Percentiles rank a stretch among this genome's conserved stretches.
phyloP scores from a whole-genome alignment of 129 eudicot genomes.

The Chrysanthemum makinoi region DNA sequence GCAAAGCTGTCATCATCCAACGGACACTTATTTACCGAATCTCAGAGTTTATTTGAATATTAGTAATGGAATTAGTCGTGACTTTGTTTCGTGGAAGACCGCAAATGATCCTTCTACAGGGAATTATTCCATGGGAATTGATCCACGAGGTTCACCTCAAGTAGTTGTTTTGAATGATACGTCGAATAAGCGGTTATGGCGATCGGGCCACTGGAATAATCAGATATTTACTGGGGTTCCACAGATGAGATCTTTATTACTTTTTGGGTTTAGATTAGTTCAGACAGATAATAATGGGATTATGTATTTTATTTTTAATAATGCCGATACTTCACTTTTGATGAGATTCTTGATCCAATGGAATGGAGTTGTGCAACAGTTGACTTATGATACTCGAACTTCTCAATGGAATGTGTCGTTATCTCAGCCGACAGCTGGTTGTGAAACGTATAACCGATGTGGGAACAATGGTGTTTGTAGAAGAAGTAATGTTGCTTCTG shows the following conservation, averaged over 20 bases:
- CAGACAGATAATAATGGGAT: constrained; percentile 20
- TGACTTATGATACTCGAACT: constrained; percentile 28
- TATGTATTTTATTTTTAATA: constrained; percentile 39
- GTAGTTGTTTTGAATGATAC: constrained; percentile 47
- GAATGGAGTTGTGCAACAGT: constrained; percentile 51
- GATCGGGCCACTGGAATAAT: constrained; percentile 65
- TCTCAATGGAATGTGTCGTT: constrained; percentile 35
- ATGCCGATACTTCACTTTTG: constrained; percentile 13
- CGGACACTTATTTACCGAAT: constrained; percentile 64
- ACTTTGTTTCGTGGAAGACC: constrained; percentile 62
- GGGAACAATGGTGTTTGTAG: constrained; percentile 57
- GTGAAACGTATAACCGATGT: constrained; percentile 52
- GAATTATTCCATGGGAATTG: constrained; percentile 54
- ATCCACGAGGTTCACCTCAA: constrained; percentile 67
- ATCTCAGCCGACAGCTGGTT: constrained; percentile 39
- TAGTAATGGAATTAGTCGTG: constrained; percentile 6
- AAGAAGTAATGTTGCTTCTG: neutral
- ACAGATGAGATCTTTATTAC: constrained; percentile 35
- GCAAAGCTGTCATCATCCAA: constrained; percentile 63
- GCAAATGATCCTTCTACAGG: constrained; percentile 56
- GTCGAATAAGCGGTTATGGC: constrained; percentile 38
- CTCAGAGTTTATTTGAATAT: constrained; percentile 40
- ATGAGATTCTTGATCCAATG: constrained; percentile 40
- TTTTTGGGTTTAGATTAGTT: constrained; percentile 42
- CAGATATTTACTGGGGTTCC: constrained; percentile 51